phyloP scores from a whole-genome alignment of 345 rosid genomes.

The Lepidium africanum region DNA sequence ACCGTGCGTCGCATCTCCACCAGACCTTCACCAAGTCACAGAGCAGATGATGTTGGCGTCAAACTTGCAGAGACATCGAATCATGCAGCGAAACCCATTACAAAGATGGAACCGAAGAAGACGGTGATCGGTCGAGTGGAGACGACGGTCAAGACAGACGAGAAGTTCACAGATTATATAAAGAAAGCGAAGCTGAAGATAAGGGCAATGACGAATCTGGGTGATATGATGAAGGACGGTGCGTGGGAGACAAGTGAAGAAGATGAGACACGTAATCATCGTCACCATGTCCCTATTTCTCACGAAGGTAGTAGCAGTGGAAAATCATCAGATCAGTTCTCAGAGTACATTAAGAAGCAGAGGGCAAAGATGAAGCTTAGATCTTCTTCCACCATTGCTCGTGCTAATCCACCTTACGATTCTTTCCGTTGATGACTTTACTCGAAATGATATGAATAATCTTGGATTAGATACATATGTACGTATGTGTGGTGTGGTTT shows the following conservation, averaged over 20 bases:
- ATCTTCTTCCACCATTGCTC: constrained; percentile 20
- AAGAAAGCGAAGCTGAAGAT: constrained; percentile 26
- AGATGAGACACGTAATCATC: constrained; percentile 9
- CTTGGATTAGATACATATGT: neutral
- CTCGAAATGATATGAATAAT: neutral
- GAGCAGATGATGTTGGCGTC: neutral
- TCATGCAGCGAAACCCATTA: constrained; percentile 12
- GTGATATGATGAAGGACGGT: constrained; percentile 15
- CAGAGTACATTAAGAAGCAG: constrained; percentile 16
- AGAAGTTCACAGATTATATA: constrained; percentile 24
- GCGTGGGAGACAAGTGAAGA: constrained; percentile 4
- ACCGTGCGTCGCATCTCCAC: constrained; percentile 18
- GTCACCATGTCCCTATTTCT: constrained; percentile 20
- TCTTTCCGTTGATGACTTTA: constrained; percentile 4
- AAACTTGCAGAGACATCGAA: constrained; percentile 12
- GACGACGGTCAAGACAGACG: constrained; percentile 22
- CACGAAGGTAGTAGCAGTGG: constrained; percentile 4
- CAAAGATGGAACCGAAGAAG: constrained; percentile 20
- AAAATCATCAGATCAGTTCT: constrained; percentile 19
- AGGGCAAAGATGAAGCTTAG: constrained; percentile 21
- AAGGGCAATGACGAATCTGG: constrained; percentile 24
- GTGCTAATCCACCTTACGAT: constrained; percentile 2
- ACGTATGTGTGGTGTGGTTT: neutral
- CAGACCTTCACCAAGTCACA: constrained; percentile 4
- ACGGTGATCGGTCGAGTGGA: constrained; percentile 18